Conservation (phyloP, 306 rosid genomes). For the Echinosophora koreensis region DNA sequence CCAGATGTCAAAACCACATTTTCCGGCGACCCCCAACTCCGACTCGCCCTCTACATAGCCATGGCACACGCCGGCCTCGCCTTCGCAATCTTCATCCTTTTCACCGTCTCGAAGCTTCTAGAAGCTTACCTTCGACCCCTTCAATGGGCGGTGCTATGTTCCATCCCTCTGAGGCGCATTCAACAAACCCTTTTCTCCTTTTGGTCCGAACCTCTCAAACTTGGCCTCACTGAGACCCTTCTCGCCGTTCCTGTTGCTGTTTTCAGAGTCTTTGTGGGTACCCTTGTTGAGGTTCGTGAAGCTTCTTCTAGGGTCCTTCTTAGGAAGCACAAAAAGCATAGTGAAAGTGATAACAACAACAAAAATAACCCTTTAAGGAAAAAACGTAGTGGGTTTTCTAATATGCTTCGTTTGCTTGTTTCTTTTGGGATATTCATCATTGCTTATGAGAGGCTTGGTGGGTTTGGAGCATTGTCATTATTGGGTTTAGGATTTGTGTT, state of each 20-base stretch:
- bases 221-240: slow-evolving; percentile 88
- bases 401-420: slow-evolving; percentile 74
- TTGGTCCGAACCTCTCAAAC: slow-evolving; percentile 76
- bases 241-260: slow-evolving; percentile 80
- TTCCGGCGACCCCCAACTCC: slow-evolving; percentile 87
- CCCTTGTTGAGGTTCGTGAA: slow-evolving; percentile 82
- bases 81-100: slow-evolving; percentile 76
- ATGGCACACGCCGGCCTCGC: slow-evolving; percentile 95
- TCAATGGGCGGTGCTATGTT: slow-evolving; percentile 94
- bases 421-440: slow-evolving; percentile 79
- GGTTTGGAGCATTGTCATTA: slow-evolving; percentile 65
- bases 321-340: slow-evolving; percentile 60
- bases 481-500: slow-evolving; percentile 72
- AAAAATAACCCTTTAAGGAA: slow-evolving; percentile 10
- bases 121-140: slow-evolving; percentile 84
- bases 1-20: slow-evolving; percentile 54
- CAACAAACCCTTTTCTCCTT: slow-evolving; percentile 76
- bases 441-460: slow-evolving; percentile 79
- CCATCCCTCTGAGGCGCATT: slow-evolving; percentile 86
- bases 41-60: slow-evolving; percentile 88
- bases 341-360: not conserved
- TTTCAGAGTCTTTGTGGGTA: slow-evolving; percentile 74
- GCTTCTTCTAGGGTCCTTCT: slow-evolving; percentile 54
- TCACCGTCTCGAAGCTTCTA: slow-evolving; percentile 70
- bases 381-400: slow-evolving; percentile 68